These are phyloP conservation scores for Ustilago esculenta DNA, from an alignment of 1,284 basidiomycete genomes.

Conservation along the genomic window DNA sequence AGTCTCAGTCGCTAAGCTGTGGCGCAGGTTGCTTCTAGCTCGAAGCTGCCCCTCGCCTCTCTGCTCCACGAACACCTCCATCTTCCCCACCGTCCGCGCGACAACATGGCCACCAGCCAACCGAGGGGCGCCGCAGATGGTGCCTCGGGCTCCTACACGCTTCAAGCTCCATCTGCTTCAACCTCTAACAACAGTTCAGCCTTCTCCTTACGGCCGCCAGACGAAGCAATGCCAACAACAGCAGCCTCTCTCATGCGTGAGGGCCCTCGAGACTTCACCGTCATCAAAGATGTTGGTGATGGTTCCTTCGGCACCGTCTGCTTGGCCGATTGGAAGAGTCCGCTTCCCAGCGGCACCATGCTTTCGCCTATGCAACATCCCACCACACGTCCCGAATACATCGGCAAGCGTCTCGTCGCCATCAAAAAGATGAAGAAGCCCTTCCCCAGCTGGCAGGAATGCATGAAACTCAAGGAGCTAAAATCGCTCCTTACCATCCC, in stretches of 20 bases:
- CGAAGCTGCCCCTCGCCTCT: slow-evolving; percentile 22
- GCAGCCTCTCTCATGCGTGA: slow-evolving; percentile 62
- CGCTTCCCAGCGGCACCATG: slow-evolving; percentile 71
- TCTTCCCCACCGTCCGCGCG: slow-evolving; percentile 12
- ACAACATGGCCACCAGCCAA: slow-evolving; percentile 10
- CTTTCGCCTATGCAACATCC: slow-evolving; percentile 68
- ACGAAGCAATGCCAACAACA: slow-evolving; percentile 48
- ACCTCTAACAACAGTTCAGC: not conserved
- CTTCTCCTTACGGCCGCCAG: slow-evolving; percentile 25
- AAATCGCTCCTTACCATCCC: slow-evolving; percentile 95
- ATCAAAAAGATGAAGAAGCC: slow-evolving; percentile 98
- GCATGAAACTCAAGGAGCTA: slow-evolving; percentile 92
- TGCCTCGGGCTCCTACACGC: slow-evolving; percentile 8
- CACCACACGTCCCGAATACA: slow-evolving; percentile 87
- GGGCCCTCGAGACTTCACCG: slow-evolving; percentile 58
- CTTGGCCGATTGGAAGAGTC: slow-evolving; percentile 98
- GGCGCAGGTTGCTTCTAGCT: slow-evolving; percentile 42
- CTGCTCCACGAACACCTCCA: slow-evolving; percentile 19
- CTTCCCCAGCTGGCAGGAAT: slow-evolving; percentile 97
- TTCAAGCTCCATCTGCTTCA: not conserved
- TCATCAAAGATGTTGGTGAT: slow-evolving; percentile 63
- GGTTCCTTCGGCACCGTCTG: slow-evolving; percentile 86
- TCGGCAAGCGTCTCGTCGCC: slow-evolving; percentile 91
- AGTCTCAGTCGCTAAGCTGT: slow-evolving; percentile 25
- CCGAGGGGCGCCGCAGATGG: slow-evolving; percentile 10